Evolutionary conservation across 78 protist species (phyloP).

Genomic region (Dictyostelium citrinum): DNA sequence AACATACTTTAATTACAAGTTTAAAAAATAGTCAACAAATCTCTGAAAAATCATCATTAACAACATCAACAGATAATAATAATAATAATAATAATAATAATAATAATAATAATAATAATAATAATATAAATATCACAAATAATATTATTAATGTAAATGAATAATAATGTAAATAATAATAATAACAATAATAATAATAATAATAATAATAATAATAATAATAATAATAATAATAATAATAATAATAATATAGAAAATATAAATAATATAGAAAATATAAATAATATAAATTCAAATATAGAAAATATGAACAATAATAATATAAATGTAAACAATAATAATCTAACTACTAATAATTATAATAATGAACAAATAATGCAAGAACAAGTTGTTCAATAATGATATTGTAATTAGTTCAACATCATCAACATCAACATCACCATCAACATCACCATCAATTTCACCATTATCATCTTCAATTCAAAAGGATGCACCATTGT

Average conservation of each 20-base stretch:
- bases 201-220: not conserved
- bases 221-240: not conserved
- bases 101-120: not conserved
- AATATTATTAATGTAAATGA: too few species aligned
- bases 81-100: not conserved
- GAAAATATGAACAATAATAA: too few species aligned
- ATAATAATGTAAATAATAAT: too few species aligned
- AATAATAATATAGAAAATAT: not conserved
- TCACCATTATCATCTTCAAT: not conserved
- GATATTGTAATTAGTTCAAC: not conserved
- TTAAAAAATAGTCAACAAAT: not conserved
- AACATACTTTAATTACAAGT: conserved; percentile 16
- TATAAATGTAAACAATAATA: not conserved
- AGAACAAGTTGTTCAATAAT: not conserved
- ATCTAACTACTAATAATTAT: too few species aligned
- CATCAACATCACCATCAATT: not conserved
- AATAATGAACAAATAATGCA: not conserved
- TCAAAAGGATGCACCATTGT: not conserved
- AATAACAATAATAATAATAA: not conserved
- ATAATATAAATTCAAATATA: too few species aligned
- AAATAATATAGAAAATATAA: not conserved
- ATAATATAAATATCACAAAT: too few species aligned
- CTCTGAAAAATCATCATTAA: not conserved
- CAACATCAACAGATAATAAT: too few species aligned
- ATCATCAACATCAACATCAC: not conserved